These are phyloP conservation scores for Salicornia ramosissima DNA, from an alignment of 148 eudicot species.

Conservation along the genomic window DNA sequence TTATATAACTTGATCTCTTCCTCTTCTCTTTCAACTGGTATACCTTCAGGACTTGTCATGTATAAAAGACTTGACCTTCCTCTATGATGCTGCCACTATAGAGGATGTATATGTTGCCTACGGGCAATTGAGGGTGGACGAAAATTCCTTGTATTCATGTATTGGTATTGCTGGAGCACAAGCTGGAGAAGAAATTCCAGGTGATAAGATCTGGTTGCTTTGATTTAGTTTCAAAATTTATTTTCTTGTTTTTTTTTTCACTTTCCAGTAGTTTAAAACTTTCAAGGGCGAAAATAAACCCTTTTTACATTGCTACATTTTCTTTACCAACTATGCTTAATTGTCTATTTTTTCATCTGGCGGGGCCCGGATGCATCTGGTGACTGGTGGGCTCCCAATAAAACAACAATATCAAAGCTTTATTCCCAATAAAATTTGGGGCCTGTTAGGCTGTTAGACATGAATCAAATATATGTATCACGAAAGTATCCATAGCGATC, in stretches of 20 bases:
- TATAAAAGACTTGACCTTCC: constrained; percentile 72
- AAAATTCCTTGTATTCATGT: constrained; percentile 78
- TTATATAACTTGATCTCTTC: constrained; percentile 12
- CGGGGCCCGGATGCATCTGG: no score
- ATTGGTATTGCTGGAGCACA: constrained; percentile 87
- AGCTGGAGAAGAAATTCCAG: constrained; percentile 56
- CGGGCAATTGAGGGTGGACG: constrained; percentile 80
- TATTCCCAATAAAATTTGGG: no score
- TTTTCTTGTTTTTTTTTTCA: not conserved
- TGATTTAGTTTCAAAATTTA: not conserved
- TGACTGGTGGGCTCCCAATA: no score
- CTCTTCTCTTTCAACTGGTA: constrained; percentile 3
- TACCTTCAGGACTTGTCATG: constrained; percentile 69
- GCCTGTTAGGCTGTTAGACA: no score
- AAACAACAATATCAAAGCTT: no score
- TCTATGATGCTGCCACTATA: constrained; percentile 73
- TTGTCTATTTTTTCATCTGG: no score
- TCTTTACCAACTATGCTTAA: no score
- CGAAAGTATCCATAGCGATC: no score
- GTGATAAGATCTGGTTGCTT: constrained; percentile 29
- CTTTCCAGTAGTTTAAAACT: no score
- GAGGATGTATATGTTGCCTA: constrained; percentile 78
- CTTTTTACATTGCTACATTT: no score
- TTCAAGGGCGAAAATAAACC: no score
- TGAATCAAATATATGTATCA: no score